Conservation (phyloP, 495 filamentous ascomycete genomes). For the Pyrenula massariospora region DNA sequence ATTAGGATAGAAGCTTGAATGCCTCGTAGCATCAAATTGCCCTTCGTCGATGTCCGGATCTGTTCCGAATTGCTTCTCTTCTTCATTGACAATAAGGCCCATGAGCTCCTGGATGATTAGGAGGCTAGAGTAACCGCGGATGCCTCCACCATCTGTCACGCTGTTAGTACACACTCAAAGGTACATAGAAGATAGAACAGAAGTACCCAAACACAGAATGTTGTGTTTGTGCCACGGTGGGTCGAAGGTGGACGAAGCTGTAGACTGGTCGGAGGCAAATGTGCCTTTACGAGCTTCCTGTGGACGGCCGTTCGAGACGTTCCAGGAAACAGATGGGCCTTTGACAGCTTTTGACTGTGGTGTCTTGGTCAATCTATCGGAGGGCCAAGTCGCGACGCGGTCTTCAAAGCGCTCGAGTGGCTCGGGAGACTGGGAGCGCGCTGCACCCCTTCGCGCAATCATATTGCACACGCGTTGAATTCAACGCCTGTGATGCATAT, state of each 20-base stretch:
- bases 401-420: not conserved
- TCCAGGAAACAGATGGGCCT: not conserved
- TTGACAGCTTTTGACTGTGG: not conserved
- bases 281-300: not conserved
- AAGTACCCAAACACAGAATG: not conserved
- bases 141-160: constrained; percentile 13
- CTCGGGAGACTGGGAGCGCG: not conserved
- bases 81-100: constrained; percentile 5
- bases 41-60: not conserved
- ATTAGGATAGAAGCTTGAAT: constrained; percentile 10
- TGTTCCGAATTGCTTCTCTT: constrained; percentile 1
- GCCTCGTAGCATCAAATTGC: constrained; percentile 6
- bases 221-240: not conserved
- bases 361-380: not conserved
- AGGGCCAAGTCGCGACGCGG: not conserved
- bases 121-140: constrained; percentile 14
- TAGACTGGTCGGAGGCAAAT: not conserved
- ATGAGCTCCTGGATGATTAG: constrained; percentile 13
- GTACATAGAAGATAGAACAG: not conserved
- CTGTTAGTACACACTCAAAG: not conserved
- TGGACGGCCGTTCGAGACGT: not conserved
- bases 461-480: not conserved
- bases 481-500: not conserved
- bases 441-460: not conserved
- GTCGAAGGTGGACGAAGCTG: not conserved